Conservation (phyloP, 2,329 filamentous ascomycete genomes). For the Penicillium janthinellum region DNA sequence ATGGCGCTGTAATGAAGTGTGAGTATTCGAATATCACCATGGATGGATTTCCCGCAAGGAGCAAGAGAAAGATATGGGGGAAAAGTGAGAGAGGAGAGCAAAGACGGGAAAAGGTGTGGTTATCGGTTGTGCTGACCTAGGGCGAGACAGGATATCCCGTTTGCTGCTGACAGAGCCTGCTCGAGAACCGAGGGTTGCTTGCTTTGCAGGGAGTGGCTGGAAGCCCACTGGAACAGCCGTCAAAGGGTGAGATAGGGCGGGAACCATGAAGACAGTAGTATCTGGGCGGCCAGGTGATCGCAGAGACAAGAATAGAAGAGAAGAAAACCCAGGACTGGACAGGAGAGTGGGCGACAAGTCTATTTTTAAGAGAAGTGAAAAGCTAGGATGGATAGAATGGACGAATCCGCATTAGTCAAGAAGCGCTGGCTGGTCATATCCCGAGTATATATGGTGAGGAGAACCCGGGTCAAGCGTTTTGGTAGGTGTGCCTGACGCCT, state of each 20-base stretch:
- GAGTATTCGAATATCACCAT: slow-evolving; percentile 24
- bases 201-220: slow-evolving; percentile 34
- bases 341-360: neutral
- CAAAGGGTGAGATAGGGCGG: slow-evolving; percentile 29
- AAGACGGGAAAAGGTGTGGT: slow-evolving; percentile 7
- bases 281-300: slow-evolving; percentile 9
- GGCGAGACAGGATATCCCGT: slow-evolving; percentile 37
- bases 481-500: slow-evolving; percentile 26
- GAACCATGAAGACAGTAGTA: slow-evolving; percentile 33
- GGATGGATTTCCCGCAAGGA: neutral
- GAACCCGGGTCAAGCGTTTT: slow-evolving; percentile 11
- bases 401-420: slow-evolving; percentile 9
- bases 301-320: neutral
- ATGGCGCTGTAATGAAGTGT: slow-evolving; percentile 30
- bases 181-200: slow-evolving; percentile 32
- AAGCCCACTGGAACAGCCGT: slow-evolving; percentile 36
- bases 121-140: slow-evolving; percentile 37
- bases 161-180: slow-evolving; percentile 34
- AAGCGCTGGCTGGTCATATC: slow-evolving; percentile 16
- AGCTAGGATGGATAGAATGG: neutral
- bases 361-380: neutral
- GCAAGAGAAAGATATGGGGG: neutral
- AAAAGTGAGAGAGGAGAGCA: neutral
- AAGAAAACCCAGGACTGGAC: neutral
- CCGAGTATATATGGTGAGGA: slow-evolving; percentile 18